These are phyloP conservation scores for Spathaspora girioi DNA, from an alignment of 805 yeast genomes.

Conservation along the genomic window DNA sequence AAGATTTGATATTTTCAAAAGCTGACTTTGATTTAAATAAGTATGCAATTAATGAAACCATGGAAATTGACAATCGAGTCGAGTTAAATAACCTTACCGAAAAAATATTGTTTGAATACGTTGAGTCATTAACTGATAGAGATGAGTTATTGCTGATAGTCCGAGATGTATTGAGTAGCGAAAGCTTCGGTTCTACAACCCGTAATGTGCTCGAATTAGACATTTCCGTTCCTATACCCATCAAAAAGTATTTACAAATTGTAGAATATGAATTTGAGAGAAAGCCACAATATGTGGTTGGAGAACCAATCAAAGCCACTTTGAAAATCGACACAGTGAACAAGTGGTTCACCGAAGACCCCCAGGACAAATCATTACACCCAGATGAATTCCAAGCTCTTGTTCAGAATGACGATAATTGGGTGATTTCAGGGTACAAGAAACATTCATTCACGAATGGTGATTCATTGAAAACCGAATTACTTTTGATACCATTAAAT, in stretches of 20 bases:
- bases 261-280: slow-evolving; percentile 44
- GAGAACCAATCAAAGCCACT: slow-evolving; percentile 53
- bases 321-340: slow-evolving; percentile 43
- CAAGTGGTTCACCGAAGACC: slow-evolving; percentile 35
- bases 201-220: slow-evolving; percentile 19
- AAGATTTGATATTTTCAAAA: slow-evolving; percentile 13
- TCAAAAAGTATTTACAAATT: slow-evolving; percentile 55
- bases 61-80: slow-evolving; percentile 16
- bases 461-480: slow-evolving; percentile 18
- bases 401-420: slow-evolving; percentile 56
- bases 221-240: slow-evolving; percentile 63
- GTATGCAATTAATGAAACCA: slow-evolving; percentile 20
- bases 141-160: slow-evolving; percentile 5
- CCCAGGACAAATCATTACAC: neutral
- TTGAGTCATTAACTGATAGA: slow-evolving; percentile 8
- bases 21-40: slow-evolving; percentile 26
- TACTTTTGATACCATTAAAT: slow-evolving; percentile 68
- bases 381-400: slow-evolving; percentile 40
- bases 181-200: neutral
- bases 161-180: neutral
- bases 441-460: slow-evolving; percentile 46
- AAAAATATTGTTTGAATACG: slow-evolving; percentile 9
- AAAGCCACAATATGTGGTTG: slow-evolving; percentile 50
- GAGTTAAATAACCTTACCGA: slow-evolving; percentile 16
- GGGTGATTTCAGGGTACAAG: slow-evolving; percentile 78